These are phyloP conservation scores for Mycena maculata DNA, from an alignment of 768 basidiomycete genomes.

Conservation along the genomic window DNA sequence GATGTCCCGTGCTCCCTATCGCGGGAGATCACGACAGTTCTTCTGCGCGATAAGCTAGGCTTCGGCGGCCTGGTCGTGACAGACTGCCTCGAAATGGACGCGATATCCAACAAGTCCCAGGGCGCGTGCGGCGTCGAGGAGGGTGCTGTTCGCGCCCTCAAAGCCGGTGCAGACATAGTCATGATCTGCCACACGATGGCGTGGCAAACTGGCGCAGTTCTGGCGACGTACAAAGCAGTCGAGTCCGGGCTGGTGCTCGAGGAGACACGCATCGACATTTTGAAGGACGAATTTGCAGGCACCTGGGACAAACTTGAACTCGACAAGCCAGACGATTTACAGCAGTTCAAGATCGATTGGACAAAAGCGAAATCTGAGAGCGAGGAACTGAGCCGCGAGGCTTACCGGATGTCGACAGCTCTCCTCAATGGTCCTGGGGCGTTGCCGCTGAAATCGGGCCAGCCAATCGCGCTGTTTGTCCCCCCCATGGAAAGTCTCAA, in stretches of 20 bases:
- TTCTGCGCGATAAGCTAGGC: slow-evolving; percentile 62
- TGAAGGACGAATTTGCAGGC: slow-evolving; percentile 66
- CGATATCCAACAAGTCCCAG: slow-evolving; percentile 62
- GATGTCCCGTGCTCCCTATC: slow-evolving; percentile 77
- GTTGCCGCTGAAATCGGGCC: slow-evolving; percentile 49
- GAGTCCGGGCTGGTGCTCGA: slow-evolving; percentile 55
- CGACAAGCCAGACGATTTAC: slow-evolving; percentile 40
- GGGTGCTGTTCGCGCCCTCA: slow-evolving; percentile 67
- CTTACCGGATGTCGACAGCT: slow-evolving; percentile 61
- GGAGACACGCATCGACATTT: slow-evolving; percentile 56
- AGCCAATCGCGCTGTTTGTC: slow-evolving; percentile 60
- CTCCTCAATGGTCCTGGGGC: slow-evolving; percentile 56
- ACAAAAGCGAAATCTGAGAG: slow-evolving; percentile 52
- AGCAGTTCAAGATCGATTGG: slow-evolving; percentile 48
- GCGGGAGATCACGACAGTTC: slow-evolving; percentile 58
- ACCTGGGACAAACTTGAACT: slow-evolving; percentile 58
- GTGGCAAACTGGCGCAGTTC: slow-evolving; percentile 64
- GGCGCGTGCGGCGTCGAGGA: slow-evolving; percentile 60
- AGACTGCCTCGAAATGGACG: slow-evolving; percentile 84
- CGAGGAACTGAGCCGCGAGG: slow-evolving; percentile 53
- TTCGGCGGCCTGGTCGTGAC: slow-evolving; percentile 75
- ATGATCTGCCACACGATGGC: slow-evolving; percentile 79
- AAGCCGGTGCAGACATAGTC: slow-evolving; percentile 76
- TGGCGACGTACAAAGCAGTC: slow-evolving; percentile 64
- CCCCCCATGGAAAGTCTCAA: slow-evolving; percentile 70